phyloP scores from a whole-genome alignment of 345 rosid species.

The Lepidium sativum region DNA sequence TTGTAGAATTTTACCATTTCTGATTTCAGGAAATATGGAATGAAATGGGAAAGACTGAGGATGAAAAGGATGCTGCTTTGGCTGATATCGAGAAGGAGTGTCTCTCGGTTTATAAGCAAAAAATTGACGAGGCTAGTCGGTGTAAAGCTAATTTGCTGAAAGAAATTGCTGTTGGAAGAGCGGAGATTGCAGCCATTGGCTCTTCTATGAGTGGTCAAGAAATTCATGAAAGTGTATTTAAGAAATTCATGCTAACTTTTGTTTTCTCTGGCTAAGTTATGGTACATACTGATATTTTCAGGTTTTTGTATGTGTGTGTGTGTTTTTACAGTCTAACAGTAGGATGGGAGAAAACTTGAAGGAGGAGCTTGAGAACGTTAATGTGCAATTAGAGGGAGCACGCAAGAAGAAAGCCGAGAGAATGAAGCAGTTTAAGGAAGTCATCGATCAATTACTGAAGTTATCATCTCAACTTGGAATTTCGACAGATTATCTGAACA shows the following conservation, averaged over 20 bases:
- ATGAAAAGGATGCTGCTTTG: conserved; percentile 38
- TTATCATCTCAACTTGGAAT: conserved; percentile 44
- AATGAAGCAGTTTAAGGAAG: conserved; percentile 35
- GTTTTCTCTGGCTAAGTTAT: not conserved
- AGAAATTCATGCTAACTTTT: not conserved
- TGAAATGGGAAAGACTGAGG: conserved; percentile 53
- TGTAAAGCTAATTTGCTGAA: conserved; percentile 35
- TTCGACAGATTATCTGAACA: conserved; percentile 21
- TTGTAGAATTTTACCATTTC: not conserved
- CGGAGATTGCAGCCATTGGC: conserved; percentile 43
- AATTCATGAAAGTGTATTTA: conserved; percentile 25
- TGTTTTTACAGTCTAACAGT: conserved; percentile 24
- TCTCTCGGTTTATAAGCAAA: conserved; percentile 41
- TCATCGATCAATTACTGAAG: conserved; percentile 34
- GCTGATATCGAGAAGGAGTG: conserved; percentile 49
- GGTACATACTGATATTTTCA: not conserved
- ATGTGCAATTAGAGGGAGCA: conserved; percentile 37
- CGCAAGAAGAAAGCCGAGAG: conserved; percentile 41
- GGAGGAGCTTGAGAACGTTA: conserved; percentile 36
- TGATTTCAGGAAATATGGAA: conserved; percentile 48
- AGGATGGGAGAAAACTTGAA: conserved; percentile 38
- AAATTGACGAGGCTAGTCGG: conserved; percentile 41
- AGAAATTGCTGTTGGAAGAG: conserved; percentile 35
- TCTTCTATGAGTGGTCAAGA: conserved; percentile 41
- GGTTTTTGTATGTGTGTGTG: not conserved